A percentile compares a stretch with the other conserved stretches of the same genome.
phyloP scores from a whole-genome alignment of 2,329 filamentous ascomycete genomes.

The Trichoderma arundinaceum region DNA sequence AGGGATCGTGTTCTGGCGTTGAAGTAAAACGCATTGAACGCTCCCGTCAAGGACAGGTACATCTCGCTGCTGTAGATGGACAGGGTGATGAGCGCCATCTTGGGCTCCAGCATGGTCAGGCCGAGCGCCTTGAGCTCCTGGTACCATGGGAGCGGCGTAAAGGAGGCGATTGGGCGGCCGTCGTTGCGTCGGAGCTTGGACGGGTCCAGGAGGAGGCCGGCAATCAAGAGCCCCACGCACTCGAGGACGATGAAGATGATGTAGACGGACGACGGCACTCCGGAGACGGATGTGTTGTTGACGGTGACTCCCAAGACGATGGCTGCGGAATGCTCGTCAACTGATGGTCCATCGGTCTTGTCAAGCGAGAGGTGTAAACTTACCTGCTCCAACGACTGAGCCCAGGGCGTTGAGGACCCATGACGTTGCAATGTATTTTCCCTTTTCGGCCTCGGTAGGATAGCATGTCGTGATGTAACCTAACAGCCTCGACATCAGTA shows the following conservation, averaged over 20 bases:
- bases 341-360: not conserved
- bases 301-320: slow-evolving; percentile 28
- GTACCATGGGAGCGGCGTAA: slow-evolving; percentile 28
- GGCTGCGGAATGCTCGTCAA: slow-evolving; percentile 2
- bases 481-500: not conserved
- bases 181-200: slow-evolving; percentile 29
- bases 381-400: slow-evolving; percentile 72
- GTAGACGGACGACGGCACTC: slow-evolving; percentile 30
- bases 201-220: slow-evolving; percentile 23
- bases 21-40: slow-evolving; percentile 29
- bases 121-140: slow-evolving; percentile 31
- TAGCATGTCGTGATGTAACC: slow-evolving; percentile 81
- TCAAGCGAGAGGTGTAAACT: not conserved
- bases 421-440: slow-evolving; percentile 87
- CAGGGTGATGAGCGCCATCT: slow-evolving; percentile 31
- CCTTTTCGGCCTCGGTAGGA: slow-evolving; percentile 79
- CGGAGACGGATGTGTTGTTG: slow-evolving; percentile 29
- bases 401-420: slow-evolving; percentile 96
- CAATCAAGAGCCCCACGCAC: slow-evolving; percentile 21
- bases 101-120: slow-evolving; percentile 26
- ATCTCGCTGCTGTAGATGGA: slow-evolving; percentile 31
- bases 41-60: slow-evolving; percentile 28
- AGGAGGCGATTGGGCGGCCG: slow-evolving; percentile 29
- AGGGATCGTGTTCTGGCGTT: slow-evolving; percentile 28
- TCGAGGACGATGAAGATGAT: slow-evolving; percentile 30